Conservation (phyloP, 2,329 filamentous ascomycete genomes). For the Penicillium digitatum region DNA sequence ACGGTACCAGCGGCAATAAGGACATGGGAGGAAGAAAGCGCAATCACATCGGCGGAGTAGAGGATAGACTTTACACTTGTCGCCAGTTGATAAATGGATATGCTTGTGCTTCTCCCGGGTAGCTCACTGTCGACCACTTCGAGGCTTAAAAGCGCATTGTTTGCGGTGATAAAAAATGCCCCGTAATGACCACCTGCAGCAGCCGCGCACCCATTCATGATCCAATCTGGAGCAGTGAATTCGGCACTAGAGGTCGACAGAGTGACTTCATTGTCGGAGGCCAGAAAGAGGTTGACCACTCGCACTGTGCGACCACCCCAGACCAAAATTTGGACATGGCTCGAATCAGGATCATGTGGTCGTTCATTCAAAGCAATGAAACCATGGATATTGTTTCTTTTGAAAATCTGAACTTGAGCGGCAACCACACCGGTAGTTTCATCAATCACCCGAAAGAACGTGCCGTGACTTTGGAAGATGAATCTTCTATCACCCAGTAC, state of each 20-base stretch:
- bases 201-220: slow-evolving; percentile 60
- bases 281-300: slow-evolving; percentile 33
- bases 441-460: slow-evolving; percentile 34
- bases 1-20: slow-evolving; percentile 85
- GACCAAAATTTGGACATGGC: slow-evolving; percentile 45
- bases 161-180: slow-evolving; percentile 71
- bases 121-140: slow-evolving; percentile 18
- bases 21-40: slow-evolving; percentile 56
- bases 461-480: slow-evolving; percentile 41
- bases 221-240: slow-evolving; percentile 65
- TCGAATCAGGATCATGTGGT: slow-evolving; percentile 11
- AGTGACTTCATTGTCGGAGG: slow-evolving; percentile 21
- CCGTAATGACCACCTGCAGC: slow-evolving; percentile 26
- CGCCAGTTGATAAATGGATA: slow-evolving; percentile 41
- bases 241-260: slow-evolving; percentile 39
- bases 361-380: slow-evolving; percentile 29
- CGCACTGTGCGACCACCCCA: slow-evolving; percentile 66
- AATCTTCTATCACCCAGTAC: slow-evolving; percentile 25
- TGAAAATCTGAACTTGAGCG: slow-evolving; percentile 31
- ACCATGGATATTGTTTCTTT: slow-evolving; percentile 40
- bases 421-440: slow-evolving; percentile 29
- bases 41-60: slow-evolving; percentile 74
- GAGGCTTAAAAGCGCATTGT: slow-evolving; percentile 71
- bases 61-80: slow-evolving; percentile 70
- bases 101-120: slow-evolving; percentile 20